These are phyloP conservation scores for Cyclotella choctawhatcheeana DNA, from an alignment of 108 stramenopile genomes.

Conservation along the genomic window DNA sequence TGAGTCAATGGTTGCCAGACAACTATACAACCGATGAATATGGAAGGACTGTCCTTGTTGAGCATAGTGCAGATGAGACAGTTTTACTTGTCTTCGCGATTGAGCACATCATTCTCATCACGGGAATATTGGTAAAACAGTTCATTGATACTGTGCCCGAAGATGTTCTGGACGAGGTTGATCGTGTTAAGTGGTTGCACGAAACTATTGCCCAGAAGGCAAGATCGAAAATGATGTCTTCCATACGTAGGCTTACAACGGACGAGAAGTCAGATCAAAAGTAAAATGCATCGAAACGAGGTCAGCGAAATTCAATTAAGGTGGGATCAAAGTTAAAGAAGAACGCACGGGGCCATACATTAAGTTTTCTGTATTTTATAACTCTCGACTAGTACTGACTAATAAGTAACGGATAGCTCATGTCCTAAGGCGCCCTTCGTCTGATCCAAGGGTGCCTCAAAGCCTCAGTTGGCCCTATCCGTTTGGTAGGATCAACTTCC, in stretches of 20 bases:
- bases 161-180: conserved; percentile 45
- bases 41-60: conserved; percentile 49
- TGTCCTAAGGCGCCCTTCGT: conserved; percentile 47
- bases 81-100: conserved; percentile 80
- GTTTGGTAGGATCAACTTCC: conserved; percentile 52
- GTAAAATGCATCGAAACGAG: not conserved
- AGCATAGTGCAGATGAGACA: conserved; percentile 67
- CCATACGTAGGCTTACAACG: not conserved
- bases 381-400: no score
- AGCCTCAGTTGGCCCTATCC: conserved; percentile 53
- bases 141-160: conserved; percentile 58
- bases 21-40: conserved; percentile 56
- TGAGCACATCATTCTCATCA: conserved; percentile 64
- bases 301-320: no score
- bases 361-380: no score
- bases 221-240: conserved; percentile 1
- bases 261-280: not conserved
- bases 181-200: conserved; percentile 50
- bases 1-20: conserved; percentile 75
- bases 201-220: conserved; percentile 19
- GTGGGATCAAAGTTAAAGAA: no score
- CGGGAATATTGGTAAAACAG: conserved; percentile 44
- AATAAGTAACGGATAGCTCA: no score
- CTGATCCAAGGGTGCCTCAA: conserved; percentile 68
- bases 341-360: no score